Base-by-base conservation (phyloP, 352 stramenopile species). In the Globisporangium spinosum region DNA sequence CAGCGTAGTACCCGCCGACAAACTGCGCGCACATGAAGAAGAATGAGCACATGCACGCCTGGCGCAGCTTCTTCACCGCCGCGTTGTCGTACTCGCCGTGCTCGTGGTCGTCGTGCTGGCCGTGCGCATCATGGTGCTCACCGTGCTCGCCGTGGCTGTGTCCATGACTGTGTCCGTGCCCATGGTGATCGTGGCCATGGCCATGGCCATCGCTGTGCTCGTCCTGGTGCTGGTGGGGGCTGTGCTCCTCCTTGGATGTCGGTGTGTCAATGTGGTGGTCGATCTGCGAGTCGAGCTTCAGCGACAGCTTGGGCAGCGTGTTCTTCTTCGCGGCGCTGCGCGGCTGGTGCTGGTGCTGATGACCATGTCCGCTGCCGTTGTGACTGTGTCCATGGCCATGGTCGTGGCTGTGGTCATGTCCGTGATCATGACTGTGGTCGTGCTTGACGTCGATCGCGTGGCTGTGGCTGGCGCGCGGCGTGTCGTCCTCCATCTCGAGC, bases 1-100 rank as follows among this genome's bases (percentile, higher is more conserved):
- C 94, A 0, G 95, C 87, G 64, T 98, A 80, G 61, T 96, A 93
- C 9, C 97, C 98, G 22, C 97, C 97, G 38, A 97, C 69, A 15
- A 99, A 85, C 81, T 99, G 96, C 20, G 98, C 82, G 35, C 97
- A 76, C 83, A 99, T 98, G 77, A 99, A 99, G 51, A 93, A 64
- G 15, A 92, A 80, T 51, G 93, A 97, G 59, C 96, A 95, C 13
- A 85, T 54, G 49, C 85, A 93, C 17, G 85, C 87, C 32, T 86
- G 72, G 53, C 86, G 82, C 45, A 95, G 75, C 67, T 95, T 93
- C 63, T 79, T 76, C 65, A 89, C 78, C 10, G 83, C 83, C 6
- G 76, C 79, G n/a, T 78, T 71, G 9, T 65, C 70, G 13, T 79
- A 54, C 22, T 66, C 64, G 25, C 70, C 15, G 20, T 75, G 27